Percentiles rank a stretch among this genome's conserved stretches.
These are phyloP conservation scores for Lepidium campestre DNA, from an alignment of 441 rosid species.

Conservation along the genomic window DNA sequence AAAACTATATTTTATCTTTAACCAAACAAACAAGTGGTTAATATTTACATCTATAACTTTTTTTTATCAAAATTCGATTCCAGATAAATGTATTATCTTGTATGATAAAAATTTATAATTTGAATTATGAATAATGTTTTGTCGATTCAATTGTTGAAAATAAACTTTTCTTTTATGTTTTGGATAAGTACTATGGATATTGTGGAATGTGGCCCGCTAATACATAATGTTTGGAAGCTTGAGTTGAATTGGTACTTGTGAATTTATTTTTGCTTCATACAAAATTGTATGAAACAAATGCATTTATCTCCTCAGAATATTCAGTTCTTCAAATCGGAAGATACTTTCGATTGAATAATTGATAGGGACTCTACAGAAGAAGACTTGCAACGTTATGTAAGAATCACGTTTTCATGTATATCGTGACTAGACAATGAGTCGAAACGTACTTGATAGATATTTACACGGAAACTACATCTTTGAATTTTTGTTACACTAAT, in stretches of 20 bases:
- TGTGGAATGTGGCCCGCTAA: neutral
- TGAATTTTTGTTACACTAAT: neutral
- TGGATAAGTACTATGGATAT: too few species aligned
- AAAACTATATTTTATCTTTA: too few species aligned
- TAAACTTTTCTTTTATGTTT: too few species aligned
- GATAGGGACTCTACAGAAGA: neutral
- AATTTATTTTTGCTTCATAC: neutral
- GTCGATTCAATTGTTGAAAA: too few species aligned
- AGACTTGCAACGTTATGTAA: neutral
- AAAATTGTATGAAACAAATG: too few species aligned
- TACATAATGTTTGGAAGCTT: neutral
- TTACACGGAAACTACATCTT: slow-evolving; percentile 8
- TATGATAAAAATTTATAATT: too few species aligned
- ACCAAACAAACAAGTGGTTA: too few species aligned
- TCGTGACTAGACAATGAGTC: slow-evolving; percentile 24
- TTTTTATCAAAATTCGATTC: too few species aligned
- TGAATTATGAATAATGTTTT: too few species aligned
- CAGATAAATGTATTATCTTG: too few species aligned
- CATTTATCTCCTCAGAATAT: neutral
- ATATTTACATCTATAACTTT: too few species aligned
- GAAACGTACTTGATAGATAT: neutral
- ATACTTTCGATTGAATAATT: neutral
- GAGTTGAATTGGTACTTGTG: neutral
- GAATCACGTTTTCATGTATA: slow-evolving; percentile 14
- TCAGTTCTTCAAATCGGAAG: neutral